phyloP scores from a whole-genome alignment of 306 rosid genomes.

The apple (Malus domestica) region DNA sequence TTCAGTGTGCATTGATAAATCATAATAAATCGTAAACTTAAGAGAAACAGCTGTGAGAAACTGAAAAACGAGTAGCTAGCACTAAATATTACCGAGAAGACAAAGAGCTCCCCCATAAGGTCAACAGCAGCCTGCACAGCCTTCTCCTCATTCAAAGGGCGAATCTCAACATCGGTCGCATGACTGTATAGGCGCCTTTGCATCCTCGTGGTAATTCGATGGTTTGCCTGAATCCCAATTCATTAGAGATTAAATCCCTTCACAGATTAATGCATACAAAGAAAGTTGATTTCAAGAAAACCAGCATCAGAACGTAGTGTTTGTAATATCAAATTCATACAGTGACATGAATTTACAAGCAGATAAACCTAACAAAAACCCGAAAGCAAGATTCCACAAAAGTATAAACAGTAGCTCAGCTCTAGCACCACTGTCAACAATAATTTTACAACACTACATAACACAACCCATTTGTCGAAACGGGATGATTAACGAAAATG shows the following conservation, averaged over 20 bases:
- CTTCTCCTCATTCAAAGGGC: conserved; percentile 87
- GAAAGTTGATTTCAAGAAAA: neutral
- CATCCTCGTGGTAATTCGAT: conserved; percentile 64
- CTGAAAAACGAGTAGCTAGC: neutral
- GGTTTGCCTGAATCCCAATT: conserved; percentile 49
- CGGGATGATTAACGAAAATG: neutral
- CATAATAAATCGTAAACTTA: neutral
- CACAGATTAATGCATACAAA: neutral
- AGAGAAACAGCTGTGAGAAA: neutral
- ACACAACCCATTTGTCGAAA: neutral
- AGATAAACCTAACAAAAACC: neutral
- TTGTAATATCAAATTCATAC: neutral
- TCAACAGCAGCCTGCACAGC: conserved; percentile 89
- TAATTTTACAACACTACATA: neutral
- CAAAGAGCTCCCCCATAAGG: conserved; percentile 83
- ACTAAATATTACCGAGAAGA: conserved; percentile 53
- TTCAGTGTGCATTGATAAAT: neutral
- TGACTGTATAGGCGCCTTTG: conserved; percentile 82
- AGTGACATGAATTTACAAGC: neutral
- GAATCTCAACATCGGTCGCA: conserved; percentile 77
- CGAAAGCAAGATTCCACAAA: neutral
- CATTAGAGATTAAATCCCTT: conserved; percentile 1
- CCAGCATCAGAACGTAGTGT: neutral
- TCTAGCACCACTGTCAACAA: neutral
- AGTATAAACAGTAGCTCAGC: neutral